Percentiles rank a stretch among this genome's conserved stretches.
Conservation (phyloP, 2,329 filamentous ascomycete species). For the Byssoonygena ceratinophila region DNA sequence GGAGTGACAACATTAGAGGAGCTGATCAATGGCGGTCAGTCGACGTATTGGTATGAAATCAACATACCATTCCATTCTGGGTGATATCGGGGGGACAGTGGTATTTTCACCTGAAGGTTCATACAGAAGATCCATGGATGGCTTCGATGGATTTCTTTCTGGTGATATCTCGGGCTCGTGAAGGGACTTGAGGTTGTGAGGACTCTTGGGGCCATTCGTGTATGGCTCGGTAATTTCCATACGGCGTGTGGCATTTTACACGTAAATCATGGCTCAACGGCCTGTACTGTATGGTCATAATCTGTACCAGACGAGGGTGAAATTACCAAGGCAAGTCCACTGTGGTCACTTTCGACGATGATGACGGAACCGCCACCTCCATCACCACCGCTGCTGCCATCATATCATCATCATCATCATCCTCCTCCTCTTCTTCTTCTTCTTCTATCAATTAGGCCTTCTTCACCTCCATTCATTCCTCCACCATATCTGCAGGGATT, state of each 20-base stretch:
- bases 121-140: too few species aligned
- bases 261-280: not conserved
- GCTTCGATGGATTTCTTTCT: too few species aligned
- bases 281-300: not conserved
- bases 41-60: not conserved
- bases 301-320: not conserved
- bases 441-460: not conserved
- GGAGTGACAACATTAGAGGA: not conserved
- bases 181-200: too few species aligned
- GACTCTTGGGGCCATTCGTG: too few species aligned
- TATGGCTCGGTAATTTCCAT: too few species aligned
- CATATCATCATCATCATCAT: slow-evolving; percentile 6
- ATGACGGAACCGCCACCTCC: slow-evolving; percentile 1
- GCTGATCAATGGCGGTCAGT: not conserved
- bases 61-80: not conserved
- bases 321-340: not conserved
- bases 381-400: not conserved
- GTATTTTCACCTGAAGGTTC: too few species aligned
- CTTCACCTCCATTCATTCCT: not conserved
- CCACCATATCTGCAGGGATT: too few species aligned
- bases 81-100: too few species aligned
- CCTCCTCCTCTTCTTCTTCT: not conserved
- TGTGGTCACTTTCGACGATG: not conserved
- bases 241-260: not conserved
- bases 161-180: too few species aligned